phyloP scores from a whole-genome alignment of 768 basidiomycete species.

The Crucibulum laeve region DNA sequence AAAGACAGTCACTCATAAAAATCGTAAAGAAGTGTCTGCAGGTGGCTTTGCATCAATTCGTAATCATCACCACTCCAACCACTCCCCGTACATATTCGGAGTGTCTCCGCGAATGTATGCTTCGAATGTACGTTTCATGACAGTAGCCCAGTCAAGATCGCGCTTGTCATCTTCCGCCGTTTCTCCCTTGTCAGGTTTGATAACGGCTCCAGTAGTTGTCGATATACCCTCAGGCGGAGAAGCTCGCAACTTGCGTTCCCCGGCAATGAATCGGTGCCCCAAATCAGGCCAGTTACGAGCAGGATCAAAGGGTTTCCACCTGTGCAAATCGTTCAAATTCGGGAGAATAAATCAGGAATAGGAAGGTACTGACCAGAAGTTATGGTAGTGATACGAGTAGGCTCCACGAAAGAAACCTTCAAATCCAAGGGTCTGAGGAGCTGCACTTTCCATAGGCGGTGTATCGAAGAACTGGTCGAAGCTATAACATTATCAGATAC shows the following conservation, averaged over 20 bases:
- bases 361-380: constrained; percentile 63
- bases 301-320: constrained; percentile 97
- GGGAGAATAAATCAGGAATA: not conserved
- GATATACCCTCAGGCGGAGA: constrained; percentile 13
- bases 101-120: constrained; percentile 85
- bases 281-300: constrained; percentile 95
- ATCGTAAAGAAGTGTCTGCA: not conserved
- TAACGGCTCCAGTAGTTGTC: not conserved
- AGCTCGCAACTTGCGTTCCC: constrained; percentile 65
- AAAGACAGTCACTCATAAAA: too few species aligned
- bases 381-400: constrained; percentile 95
- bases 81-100: constrained; percentile 96
- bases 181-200: constrained; percentile 25
- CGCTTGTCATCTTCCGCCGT: constrained; percentile 63
- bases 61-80: constrained; percentile 43
- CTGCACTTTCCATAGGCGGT: constrained; percentile 66
- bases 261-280: constrained; percentile 70
- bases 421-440: constrained; percentile 84
- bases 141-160: constrained; percentile 90
- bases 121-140: constrained; percentile 94
- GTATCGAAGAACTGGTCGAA: constrained; percentile 90
- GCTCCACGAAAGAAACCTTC: constrained; percentile 96
- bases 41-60: not conserved
- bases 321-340: constrained; percentile 21
- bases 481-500: constrained; percentile 32